phyloP scores from a whole-genome alignment of 371 early-diverging fungal genomes.

The Apophysomyces trapeziformis region DNA sequence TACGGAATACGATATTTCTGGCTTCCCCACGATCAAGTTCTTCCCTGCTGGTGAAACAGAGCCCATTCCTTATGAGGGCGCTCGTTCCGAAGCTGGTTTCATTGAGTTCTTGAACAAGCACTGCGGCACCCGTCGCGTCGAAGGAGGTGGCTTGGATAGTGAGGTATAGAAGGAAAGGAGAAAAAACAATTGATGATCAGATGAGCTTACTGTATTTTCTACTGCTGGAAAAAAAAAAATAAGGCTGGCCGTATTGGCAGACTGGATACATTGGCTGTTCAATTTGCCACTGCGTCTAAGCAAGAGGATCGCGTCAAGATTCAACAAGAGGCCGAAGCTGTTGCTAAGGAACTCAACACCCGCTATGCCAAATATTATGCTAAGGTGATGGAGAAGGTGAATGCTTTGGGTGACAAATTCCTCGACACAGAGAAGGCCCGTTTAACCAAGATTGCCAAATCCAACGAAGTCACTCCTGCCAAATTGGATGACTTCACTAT shows the following conservation, averaged over 20 bases:
- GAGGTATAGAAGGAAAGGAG: conserved; percentile 22
- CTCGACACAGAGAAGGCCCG: conserved; percentile 70
- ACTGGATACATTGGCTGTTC: conserved; percentile 68
- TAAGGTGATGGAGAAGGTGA: conserved; percentile 76
- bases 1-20: conserved; percentile 68
- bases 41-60: conserved; percentile 76
- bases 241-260: conserved; percentile 75
- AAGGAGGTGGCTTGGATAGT: conserved; percentile 75
- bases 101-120: conserved; percentile 89
- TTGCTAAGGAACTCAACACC: conserved; percentile 30
- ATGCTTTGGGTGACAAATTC: conserved; percentile 60
- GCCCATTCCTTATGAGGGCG: conserved; percentile 77
- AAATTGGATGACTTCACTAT: conserved; percentile 79
- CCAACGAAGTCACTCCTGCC: conserved; percentile 60
- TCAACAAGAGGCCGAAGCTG: conserved; percentile 43
- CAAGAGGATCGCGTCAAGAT: conserved; percentile 40
- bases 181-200: no score
- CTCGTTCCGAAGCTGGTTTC: conserved; percentile 82
- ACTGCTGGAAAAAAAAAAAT: no score
- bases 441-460: conserved; percentile 67
- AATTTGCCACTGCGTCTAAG: conserved; percentile 56
- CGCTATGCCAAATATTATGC: conserved; percentile 73
- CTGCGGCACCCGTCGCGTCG: conserved; percentile 79
- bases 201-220: not conserved
- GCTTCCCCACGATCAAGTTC: conserved; percentile 89